Percentiles rank a stretch among this genome's conserved stretches.
These are phyloP conservation scores for Boletellus dicymbophilus DNA, from an alignment of 1,284 basidiomycete species.

Conservation along the genomic window DNA sequence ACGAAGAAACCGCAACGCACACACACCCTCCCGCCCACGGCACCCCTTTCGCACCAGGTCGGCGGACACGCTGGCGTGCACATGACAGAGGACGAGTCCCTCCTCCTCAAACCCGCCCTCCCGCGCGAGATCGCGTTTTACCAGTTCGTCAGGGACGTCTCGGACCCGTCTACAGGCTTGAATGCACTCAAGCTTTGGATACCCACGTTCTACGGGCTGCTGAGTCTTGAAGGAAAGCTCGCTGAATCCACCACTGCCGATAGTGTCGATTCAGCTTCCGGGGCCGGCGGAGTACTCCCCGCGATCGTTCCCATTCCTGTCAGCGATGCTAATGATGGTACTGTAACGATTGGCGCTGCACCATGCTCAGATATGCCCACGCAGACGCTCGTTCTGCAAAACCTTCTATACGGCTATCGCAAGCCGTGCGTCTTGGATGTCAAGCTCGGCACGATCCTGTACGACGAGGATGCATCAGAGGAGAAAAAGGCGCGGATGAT, in stretches of 20 bases:
- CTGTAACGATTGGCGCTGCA: too few relatives aligned
- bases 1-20: slow-evolving; percentile 3
- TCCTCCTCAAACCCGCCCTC: slow-evolving; percentile 85
- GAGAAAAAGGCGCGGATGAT: slow-evolving; percentile 86
- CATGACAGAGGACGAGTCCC: slow-evolving; percentile 71
- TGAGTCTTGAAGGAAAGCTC: slow-evolving; percentile 67
- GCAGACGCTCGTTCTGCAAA: slow-evolving; percentile 86
- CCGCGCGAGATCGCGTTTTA: slow-evolving; percentile 84
- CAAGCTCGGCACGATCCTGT: slow-evolving; percentile 89
- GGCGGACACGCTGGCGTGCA: slow-evolving; percentile 86
- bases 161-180: slow-evolving; percentile 15
- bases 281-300: slow-evolving; percentile 28
- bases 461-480: slow-evolving; percentile 66
- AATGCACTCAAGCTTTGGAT: slow-evolving; percentile 52
- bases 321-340: neutral
- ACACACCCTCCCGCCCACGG: slow-evolving; percentile 24
- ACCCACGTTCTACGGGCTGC: slow-evolving; percentile 77
- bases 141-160: slow-evolving; percentile 50
- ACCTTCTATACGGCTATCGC: slow-evolving; percentile 71
- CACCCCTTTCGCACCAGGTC: slow-evolving; percentile 60
- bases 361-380: neutral
- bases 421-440: slow-evolving; percentile 90
- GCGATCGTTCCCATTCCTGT: slow-evolving; percentile 27
- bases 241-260: slow-evolving; percentile 21
- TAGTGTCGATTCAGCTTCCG: neutral